Evolutionary conservation across 116 monocot species (phyloP).

Genomic region (Phalaenopsis hybrid): DNA sequence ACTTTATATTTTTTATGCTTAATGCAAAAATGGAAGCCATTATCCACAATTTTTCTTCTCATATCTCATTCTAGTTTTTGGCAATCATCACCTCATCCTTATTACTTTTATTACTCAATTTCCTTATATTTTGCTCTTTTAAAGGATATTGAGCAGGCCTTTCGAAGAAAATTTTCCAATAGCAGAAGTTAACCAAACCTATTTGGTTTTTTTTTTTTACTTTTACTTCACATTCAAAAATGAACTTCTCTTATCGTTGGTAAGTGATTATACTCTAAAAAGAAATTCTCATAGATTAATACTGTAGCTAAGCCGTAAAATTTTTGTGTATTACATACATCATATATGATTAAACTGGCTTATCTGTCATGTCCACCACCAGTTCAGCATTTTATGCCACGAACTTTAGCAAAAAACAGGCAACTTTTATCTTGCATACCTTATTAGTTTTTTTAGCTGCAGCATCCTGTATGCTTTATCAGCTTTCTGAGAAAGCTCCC

Average conservation of each 20-base stretch:
- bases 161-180: background rate
- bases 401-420: background rate
- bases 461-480: background rate
- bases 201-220: background rate
- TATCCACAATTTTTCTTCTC: background rate
- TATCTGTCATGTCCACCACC: background rate
- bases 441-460: background rate
- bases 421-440: background rate
- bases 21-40: background rate
- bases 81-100: background rate
- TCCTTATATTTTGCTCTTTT: background rate
- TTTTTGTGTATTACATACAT: background rate
- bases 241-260: background rate
- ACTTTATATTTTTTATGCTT: background rate
- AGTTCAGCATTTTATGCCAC: background rate
- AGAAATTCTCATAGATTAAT: background rate
- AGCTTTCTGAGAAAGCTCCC: background rate
- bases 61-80: background rate
- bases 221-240: background rate
- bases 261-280: background rate
- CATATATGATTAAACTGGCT: background rate
- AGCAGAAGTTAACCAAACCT: background rate
- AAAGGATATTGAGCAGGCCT: background rate
- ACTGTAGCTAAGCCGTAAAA: background rate
- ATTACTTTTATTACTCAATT: background rate